Evolutionary conservation across 2,329 filamentous ascomycete genomes (phyloP).

Genomic region (Dactylellina cionopaga): DNA sequence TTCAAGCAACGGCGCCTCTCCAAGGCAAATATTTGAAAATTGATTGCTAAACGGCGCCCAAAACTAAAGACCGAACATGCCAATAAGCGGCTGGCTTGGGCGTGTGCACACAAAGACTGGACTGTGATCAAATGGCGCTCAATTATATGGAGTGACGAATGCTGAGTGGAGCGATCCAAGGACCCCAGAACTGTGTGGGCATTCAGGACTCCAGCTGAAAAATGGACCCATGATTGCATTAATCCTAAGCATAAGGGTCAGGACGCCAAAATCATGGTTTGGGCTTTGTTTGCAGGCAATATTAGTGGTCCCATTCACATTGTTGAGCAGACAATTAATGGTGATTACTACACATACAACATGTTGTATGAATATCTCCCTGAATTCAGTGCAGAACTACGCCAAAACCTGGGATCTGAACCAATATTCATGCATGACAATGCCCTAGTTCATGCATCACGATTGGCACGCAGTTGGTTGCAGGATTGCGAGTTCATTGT

Average conservation of each 20-base stretch:
- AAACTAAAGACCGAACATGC: neutral
- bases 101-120: neutral
- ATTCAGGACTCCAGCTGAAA: neutral
- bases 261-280: neutral
- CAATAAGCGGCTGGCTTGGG: neutral
- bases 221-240: neutral
- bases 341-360: neutral
- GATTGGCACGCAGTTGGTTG: neutral
- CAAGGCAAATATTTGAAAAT: neutral
- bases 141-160: constrained; percentile 1
- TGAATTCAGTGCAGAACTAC: neutral
- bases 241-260: neutral
- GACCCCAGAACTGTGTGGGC: no score
- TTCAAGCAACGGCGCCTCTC: neutral
- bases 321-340: neutral
- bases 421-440: constrained; percentile 7
- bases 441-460: neutral
- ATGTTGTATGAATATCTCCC: neutral
- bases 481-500: neutral
- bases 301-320: neutral
- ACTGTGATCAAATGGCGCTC: neutral
- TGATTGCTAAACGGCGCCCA: neutral
- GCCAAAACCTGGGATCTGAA: neutral
- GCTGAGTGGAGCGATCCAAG: neutral
- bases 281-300: neutral